phyloP scores from a whole-genome alignment of 2,329 filamentous ascomycete genomes.

The Alternaria atra region DNA sequence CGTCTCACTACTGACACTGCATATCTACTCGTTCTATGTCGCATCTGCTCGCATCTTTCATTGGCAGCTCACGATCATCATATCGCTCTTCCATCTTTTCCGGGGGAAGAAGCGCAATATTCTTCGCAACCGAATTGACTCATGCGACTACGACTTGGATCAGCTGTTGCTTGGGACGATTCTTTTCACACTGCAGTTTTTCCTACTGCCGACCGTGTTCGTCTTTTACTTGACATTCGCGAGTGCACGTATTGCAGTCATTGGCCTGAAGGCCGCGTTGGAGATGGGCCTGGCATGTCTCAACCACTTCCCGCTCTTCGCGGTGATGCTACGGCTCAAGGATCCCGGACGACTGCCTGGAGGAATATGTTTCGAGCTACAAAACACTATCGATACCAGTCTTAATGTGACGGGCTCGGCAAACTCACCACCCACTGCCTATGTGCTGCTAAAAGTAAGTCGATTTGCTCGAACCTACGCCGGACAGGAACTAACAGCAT shows the following conservation, averaged over 20 bases:
- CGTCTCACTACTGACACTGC: slow-evolving; percentile 87
- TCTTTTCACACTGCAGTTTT: slow-evolving; percentile 93
- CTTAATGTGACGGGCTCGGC: slow-evolving; percentile 49
- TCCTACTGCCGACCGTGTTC: slow-evolving; percentile 90
- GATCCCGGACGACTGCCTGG: slow-evolving; percentile 89
- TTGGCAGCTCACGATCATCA: slow-evolving; percentile 96
- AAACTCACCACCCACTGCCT: slow-evolving; percentile 70
- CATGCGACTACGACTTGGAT: slow-evolving; percentile 97
- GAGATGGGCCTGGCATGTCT: slow-evolving; percentile 92
- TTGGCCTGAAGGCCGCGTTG: slow-evolving; percentile 86
- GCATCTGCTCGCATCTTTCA: slow-evolving; percentile 97
- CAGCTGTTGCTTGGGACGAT: slow-evolving; percentile 96
- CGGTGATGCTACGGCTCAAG: slow-evolving; percentile 93
- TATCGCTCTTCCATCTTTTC: slow-evolving; percentile 98
- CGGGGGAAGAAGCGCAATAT: slow-evolving; percentile 98
- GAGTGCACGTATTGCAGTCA: slow-evolving; percentile 91
- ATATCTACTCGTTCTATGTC: slow-evolving; percentile 98
- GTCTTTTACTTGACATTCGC: slow-evolving; percentile 99
- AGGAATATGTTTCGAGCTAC: slow-evolving; percentile 89
- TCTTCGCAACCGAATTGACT: slow-evolving; percentile 95
- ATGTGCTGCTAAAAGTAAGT: slow-evolving; percentile 83
- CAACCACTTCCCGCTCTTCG: slow-evolving; percentile 98
- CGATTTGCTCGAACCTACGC: slow-evolving; percentile 5
- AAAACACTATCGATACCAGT: slow-evolving; percentile 67
- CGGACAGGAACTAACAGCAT: background rate